These are phyloP conservation scores for Acrocalymma vagum DNA, from an alignment of 2,329 filamentous ascomycete species.

Conservation along the genomic window DNA sequence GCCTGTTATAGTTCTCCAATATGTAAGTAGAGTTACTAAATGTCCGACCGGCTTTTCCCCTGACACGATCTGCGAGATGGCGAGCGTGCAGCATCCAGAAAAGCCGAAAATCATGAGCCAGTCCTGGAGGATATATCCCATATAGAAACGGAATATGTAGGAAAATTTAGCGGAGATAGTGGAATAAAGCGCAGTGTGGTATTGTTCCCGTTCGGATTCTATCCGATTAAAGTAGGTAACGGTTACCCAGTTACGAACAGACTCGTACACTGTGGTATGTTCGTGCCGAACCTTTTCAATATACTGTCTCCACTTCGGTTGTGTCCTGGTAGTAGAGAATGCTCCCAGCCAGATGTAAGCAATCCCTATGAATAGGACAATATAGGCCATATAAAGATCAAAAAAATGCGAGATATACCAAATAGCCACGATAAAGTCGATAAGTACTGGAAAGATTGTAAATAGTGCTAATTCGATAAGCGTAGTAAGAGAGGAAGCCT, in stretches of 20 bases:
- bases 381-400: conserved; percentile 55
- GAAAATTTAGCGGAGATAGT: conserved; percentile 29
- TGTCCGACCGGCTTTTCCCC: conserved; percentile 62
- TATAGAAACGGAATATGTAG: conserved; percentile 13
- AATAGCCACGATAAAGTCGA: conserved; percentile 63
- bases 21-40: conserved; percentile 56
- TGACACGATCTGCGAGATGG: conserved; percentile 57
- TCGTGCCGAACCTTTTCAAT: conserved; percentile 54
- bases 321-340: conserved; percentile 50
- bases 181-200: conserved; percentile 42
- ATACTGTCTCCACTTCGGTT: conserved; percentile 45
- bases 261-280: conserved; percentile 61
- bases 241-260: conserved; percentile 65
- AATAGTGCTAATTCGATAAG: conserved; percentile 66
- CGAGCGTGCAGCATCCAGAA: conserved; percentile 47
- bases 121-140: conserved; percentile 45
- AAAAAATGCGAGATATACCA: conserved; percentile 67
- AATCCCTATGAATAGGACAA: conserved; percentile 31
- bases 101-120: conserved; percentile 56
- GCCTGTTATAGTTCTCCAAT: conserved; percentile 34
- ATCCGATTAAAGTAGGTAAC: conserved; percentile 65
- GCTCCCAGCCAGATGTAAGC: conserved; percentile 60
- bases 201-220: conserved; percentile 59
- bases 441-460: conserved; percentile 65
- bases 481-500: conserved; percentile 64